Base-by-base conservation (phyloP, 768 basidiomycete genomes). In the Termitomyces sp. region DNA sequence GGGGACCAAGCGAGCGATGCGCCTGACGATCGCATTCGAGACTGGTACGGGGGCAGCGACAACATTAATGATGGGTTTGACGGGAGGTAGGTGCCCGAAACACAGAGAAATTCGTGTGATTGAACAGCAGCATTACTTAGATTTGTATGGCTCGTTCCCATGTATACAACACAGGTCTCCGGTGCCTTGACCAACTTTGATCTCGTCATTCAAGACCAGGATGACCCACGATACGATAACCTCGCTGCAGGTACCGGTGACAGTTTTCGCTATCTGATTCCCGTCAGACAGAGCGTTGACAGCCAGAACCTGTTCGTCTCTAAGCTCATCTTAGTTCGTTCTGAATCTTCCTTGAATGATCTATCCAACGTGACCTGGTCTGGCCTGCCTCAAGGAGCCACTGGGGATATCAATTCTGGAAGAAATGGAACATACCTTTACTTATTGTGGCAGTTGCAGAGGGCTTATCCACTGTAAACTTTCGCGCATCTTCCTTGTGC, bases 131-230 rank as follows among this genome's bases (percentile, higher is more conserved):
- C 8, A 42, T 44, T 26, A 17, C 19, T 4, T 14, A 57, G 56
- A 19, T 53, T 19, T 28, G 56, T 47, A 5, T 57, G 56, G 56
- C 56, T 57, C n/a, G 51, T 57, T 22, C 45, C 45, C 8, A 40
- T 53, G 32, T 22, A n/a, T 22, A 57, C 56, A 5, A 57, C 51
- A 2, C 14, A 48, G 22, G 45, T 53, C 30, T 30, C 45, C 12
- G 28, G 48, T 17, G 56, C 51, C n/a, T 26, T 57, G 2, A 57
- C 51, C 10, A 30, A 21, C 17, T n/a, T 57, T 9, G 56, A 57
- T 32, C n/a, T 57, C n/a, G 51, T 43, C 51, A 35, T 52, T 26
- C 26, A 34, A 37, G 3, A 15, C 9, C n/a, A 45, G 15, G 11
- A 22, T 1, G 56, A 57, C 37, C 1, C 21, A 9, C 44, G 45